A percentile compares a stretch with the other conserved stretches of the same genome.
Conservation (phyloP, 139 green algal genomes). For the Asterochloris sp. region DNA sequence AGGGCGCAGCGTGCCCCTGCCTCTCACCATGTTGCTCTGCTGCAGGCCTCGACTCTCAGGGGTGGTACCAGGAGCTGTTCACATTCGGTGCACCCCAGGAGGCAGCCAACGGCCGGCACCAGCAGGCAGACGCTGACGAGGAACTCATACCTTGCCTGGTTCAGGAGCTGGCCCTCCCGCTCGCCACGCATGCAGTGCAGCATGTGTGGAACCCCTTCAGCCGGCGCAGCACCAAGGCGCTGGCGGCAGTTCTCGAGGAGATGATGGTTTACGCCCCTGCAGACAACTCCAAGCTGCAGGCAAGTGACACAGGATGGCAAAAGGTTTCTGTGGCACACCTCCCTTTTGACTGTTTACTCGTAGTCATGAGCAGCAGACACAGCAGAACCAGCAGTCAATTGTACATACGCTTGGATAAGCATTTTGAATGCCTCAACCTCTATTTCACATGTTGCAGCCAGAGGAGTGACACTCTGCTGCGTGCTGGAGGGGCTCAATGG, state of each 20-base stretch:
- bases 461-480: too few relatives aligned
- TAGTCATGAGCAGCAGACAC: too few relatives aligned
- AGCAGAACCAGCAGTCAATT: too few relatives aligned
- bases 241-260: conserved; percentile 51
- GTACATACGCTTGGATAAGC: too few relatives aligned
- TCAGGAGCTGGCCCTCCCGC: conserved; percentile 75
- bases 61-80: conserved; percentile 80
- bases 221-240: conserved; percentile 40
- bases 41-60: conserved; percentile 59
- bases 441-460: too few relatives aligned
- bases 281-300: conserved; percentile 39
- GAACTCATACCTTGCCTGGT: conserved; percentile 80
- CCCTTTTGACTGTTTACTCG: too few relatives aligned
- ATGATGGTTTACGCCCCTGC: conserved; percentile 70
- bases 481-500: too few relatives aligned
- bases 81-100: conserved; percentile 64
- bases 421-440: too few relatives aligned
- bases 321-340: too few relatives aligned
- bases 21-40: not conserved
- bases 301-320: not conserved
- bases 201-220: conserved; percentile 65
- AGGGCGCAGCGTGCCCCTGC: too few relatives aligned
- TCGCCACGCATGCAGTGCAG: conserved; percentile 39
- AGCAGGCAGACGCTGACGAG: conserved; percentile 33
- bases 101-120: not conserved